Conservation (phyloP, 192 early-diverging fungal genomes). For the Entomortierella chlamydospora region DNA sequence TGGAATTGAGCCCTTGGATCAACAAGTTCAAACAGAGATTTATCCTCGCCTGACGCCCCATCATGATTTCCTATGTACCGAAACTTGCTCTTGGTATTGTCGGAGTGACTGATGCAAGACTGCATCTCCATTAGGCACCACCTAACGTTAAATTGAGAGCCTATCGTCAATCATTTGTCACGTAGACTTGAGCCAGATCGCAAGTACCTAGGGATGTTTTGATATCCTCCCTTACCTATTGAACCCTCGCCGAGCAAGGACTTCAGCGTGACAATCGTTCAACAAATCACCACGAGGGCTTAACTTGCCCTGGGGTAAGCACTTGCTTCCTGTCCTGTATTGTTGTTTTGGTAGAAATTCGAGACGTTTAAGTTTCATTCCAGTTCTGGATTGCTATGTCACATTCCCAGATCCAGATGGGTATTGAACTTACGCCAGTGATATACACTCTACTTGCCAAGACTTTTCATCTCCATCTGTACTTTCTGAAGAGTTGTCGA, state of each 20-base stretch:
- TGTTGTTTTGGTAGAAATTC: background rate
- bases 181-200: no score
- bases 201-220: no score
- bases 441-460: constrained; percentile 54
- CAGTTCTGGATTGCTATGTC: no score
- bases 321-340: constrained; percentile 90
- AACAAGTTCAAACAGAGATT: constrained; percentile 26
- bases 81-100: constrained; percentile 16
- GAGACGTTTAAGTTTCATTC: no score
- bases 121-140: constrained; percentile 42
- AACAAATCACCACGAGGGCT: constrained; percentile 71
- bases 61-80: constrained; percentile 12
- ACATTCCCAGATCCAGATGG: no score
- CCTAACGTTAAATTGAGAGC: constrained; percentile 4
- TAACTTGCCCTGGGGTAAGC: constrained; percentile 71
- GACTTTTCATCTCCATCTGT: background rate
- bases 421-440: constrained; percentile 56
- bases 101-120: constrained; percentile 1
- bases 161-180: no score
- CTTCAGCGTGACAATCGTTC: constrained; percentile 91
- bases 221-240: constrained; percentile 61
- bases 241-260: constrained; percentile 85
- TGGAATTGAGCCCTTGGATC: constrained; percentile 61
- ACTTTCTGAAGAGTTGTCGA: no score
- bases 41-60: background rate